Conservation (phyloP, 2,329 filamentous ascomycete species). For the Chrysoporthe deuterocubensis region DNA sequence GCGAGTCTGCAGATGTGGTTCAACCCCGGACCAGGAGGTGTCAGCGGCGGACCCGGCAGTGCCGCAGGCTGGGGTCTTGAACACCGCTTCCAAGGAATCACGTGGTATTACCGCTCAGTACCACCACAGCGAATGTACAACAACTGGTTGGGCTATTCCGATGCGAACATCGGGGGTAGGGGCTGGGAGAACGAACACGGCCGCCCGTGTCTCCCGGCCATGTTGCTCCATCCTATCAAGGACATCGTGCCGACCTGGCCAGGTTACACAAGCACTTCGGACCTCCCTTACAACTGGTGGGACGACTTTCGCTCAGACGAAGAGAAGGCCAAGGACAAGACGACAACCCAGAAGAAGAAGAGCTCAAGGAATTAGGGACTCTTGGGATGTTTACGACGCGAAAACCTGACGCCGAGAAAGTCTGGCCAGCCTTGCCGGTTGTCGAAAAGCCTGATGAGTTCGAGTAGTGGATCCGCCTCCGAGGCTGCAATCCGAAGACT, state of each 20-base stretch:
- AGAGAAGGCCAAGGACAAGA: constrained; percentile 19
- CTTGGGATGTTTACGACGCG: not conserved
- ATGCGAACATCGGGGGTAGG: constrained; percentile 57
- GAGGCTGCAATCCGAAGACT: not conserved
- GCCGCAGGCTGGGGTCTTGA: constrained; percentile 65
- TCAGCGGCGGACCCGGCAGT: constrained; percentile 57
- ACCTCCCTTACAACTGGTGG: constrained; percentile 41
- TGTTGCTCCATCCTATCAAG: constrained; percentile 65
- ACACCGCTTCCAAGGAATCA: constrained; percentile 59
- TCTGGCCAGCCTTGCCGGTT: not conserved
- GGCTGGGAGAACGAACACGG: constrained; percentile 62
- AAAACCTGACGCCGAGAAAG: not conserved
- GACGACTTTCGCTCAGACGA: constrained; percentile 27
- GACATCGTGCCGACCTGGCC: constrained; percentile 56
- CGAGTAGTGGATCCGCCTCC: not conserved
- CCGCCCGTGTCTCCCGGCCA: constrained; percentile 60
- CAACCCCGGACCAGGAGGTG: constrained; percentile 60
- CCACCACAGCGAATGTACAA: constrained; percentile 63
- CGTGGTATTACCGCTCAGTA: constrained; percentile 64
- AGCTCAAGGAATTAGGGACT: not conserved
- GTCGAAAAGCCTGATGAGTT: not conserved
- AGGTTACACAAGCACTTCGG: constrained; percentile 47
- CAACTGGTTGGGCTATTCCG: constrained; percentile 66
- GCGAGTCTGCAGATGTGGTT: constrained; percentile 61
- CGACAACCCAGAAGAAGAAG: not conserved